Percentiles rank a stretch among this genome's conserved stretches.
These are phyloP conservation scores for Plasmodium gallinaceum DNA, from an alignment of 169 alveolate genomes.

Conservation along the genomic window DNA sequence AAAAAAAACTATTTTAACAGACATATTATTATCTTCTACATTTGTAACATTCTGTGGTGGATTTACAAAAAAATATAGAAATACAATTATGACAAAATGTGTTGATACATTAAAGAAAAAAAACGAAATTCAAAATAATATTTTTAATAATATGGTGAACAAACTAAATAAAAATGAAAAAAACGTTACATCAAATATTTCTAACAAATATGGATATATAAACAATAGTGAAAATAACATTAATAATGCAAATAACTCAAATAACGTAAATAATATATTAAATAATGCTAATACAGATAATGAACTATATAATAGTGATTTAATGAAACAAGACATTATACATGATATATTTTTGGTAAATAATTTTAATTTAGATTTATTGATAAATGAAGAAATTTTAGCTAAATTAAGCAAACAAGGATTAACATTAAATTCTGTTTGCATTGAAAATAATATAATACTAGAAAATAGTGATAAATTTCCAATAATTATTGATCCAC, in stretches of 20 bases:
- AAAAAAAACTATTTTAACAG: conserved; percentile 92
- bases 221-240: neutral
- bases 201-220: neutral
- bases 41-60: conserved; percentile 97
- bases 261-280: neutral
- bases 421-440: conserved; percentile 95
- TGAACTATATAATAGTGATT: neutral
- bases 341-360: conserved; percentile 37
- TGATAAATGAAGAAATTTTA: conserved; percentile 85
- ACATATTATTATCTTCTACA: conserved; percentile 94
- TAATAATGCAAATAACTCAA: neutral
- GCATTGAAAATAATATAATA: conserved; percentile 96
- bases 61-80: conserved; percentile 95
- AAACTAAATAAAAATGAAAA: conserved; percentile 1
- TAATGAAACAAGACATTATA: conserved; percentile 13
- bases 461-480: conserved; percentile 95
- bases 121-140: conserved; percentile 55
- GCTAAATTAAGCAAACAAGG: conserved; percentile 93
- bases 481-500: conserved; percentile 97
- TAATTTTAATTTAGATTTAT: conserved; percentile 43
- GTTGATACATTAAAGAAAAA: conserved; percentile 50
- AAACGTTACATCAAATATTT: neutral
- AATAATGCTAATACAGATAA: conserved; percentile 14
- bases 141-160: conserved; percentile 14
- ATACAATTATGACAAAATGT: conserved; percentile 87